Evolutionary conservation across 2,329 filamentous ascomycete genomes (phyloP), one percentile per base, ranked within the genome.

Genomic region (Penicillium polonicum): DNA sequence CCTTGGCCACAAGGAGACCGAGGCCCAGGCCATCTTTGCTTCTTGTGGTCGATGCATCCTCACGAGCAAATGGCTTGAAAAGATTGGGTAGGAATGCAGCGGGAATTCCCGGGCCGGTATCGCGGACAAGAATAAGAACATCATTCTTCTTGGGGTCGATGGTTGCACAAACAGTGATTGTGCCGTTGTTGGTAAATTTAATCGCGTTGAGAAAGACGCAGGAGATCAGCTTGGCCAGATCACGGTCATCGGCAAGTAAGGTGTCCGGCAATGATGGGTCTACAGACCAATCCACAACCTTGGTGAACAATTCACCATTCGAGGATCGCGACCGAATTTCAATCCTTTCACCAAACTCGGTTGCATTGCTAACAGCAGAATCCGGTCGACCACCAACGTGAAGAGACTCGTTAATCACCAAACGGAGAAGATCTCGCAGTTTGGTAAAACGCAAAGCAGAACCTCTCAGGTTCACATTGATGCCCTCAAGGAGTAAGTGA

Each of bases 1-100:
- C 87, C 72, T 89, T 90, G 0, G 87, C 88, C n/a, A 90, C 88
- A 67, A 90, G 80, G 12, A 90, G 75, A 29, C 88, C 87, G 7
- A 90, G 76, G 0, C 88, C 88, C 3, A 90, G 77, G 0, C 88
- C 88, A 70, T 90, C 88, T 68, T 83, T 87, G 60, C 83, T 82
- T 43, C 88, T 79, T 7, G 86, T 89, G 15, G 86, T 83, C 2
- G 87, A 88, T 50, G 85, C 82, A 69, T 90, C 87, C 71, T 88
- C 84, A 59, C 87, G 81, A 25, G 87, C 85, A 70, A 89, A 90
- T 1, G 88, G 83, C 62, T 87, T 87, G 76, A 90, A 90, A 0
- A 90, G 77, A 54, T 84, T 83, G 0, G 85, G 84, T 49, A 88
- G 73, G 65, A 89, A 90, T 13, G 83, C 84, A 48, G 83, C 80